phyloP scores from a whole-genome alignment of 305 asterid genomes.

The Ruellia speciosa region DNA sequence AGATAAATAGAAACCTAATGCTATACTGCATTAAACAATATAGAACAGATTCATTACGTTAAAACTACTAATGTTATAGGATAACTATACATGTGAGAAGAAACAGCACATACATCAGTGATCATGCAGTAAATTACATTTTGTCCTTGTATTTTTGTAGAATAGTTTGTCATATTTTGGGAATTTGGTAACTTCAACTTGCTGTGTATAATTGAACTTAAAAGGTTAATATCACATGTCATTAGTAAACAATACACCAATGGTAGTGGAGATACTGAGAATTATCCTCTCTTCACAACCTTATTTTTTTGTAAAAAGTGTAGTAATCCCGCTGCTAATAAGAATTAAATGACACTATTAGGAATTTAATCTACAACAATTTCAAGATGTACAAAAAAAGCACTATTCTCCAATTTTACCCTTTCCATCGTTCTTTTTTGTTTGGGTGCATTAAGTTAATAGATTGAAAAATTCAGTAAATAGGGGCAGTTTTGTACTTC shows the following conservation, averaged over 20 bases:
- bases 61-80: background rate
- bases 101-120: too few relatives aligned
- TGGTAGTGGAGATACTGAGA: background rate
- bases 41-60: background rate
- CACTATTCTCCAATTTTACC: too few relatives aligned
- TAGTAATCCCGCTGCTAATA: background rate
- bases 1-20: constrained; percentile 4
- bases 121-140: background rate
- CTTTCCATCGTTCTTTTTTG: too few relatives aligned
- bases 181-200: background rate
- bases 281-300: background rate
- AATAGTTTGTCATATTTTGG: background rate
- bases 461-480: too few relatives aligned
- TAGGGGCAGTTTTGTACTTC: too few relatives aligned
- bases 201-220: background rate
- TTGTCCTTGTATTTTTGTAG: background rate
- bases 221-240: background rate
- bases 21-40: constrained; percentile 6
- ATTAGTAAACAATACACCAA: background rate
- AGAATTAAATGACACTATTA: too few relatives aligned
- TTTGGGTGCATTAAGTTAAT: too few relatives aligned
- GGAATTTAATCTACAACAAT: too few relatives aligned
- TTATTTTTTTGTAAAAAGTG: background rate
- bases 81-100: too few relatives aligned
- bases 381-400: too few relatives aligned